Evolutionary conservation across 2,329 filamentous ascomycete species (phyloP), one percentile per base, ranked within the genome.

Genomic region (Lasiodiplodia citricola): DNA sequence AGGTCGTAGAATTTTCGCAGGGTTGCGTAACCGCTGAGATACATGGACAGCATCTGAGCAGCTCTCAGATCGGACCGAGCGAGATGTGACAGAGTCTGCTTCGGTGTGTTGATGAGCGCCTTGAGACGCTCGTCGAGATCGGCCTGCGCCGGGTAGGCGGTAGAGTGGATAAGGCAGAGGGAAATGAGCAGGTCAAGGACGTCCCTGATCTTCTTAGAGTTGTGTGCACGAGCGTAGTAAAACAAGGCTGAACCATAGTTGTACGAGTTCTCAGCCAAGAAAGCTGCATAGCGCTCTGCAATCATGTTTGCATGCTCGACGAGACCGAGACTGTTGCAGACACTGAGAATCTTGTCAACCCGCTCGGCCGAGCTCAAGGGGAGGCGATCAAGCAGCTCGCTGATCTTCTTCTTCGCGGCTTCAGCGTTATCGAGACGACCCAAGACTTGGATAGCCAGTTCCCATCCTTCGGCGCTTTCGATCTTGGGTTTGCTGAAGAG

Each of bases 1-100:
- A 94, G 86, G 71, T 94, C 91, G 79, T 97, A 98, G 82, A 95
- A 97, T 73, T 90, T 91, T 44, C 95, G 91, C 23, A 98, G 84
- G 0, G 94, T 97, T 25, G 94, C 95, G 75, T 98, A 98, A 25
- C 95, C 95, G 77, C 92, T 96, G 11, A 97, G 88, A 81, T 94
- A 91, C 70, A 91, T 92, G 57, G 94, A 92, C 3, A 98, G 85
- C 13, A 97, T 87, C 73, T 92, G 87, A 10, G 94, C 95, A 8
- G 93, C 94, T 76, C 94, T 91, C 38, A 91, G 82, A 74, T 97
- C 95, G 66, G 91, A 86, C 31, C 87, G 86, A 6, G 92, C 92
- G 66, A 95, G 88, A 37, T 87, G 84, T 67, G 90, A 88, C 3
- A 98, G 84, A 0, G 92, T 91, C 16, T 87, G 81, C 72, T 90